These are phyloP conservation scores for Metschnikowia orientalis DNA, from an alignment of 805 yeast species.

Conservation along the genomic window DNA sequence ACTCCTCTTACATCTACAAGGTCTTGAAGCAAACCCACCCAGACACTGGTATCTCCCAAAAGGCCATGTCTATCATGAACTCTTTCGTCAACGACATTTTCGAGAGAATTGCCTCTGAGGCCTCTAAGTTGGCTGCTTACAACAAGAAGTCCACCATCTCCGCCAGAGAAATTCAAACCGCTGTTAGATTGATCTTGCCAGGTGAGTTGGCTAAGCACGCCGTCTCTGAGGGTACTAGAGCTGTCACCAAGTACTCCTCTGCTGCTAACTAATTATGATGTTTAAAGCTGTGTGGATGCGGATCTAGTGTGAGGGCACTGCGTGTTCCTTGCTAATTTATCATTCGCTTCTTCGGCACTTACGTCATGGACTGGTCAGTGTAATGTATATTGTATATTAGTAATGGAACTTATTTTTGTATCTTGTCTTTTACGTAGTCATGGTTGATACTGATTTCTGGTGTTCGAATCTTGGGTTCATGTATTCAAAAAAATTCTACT, in stretches of 20 bases:
- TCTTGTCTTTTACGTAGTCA: neutral
- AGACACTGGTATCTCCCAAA: constrained; percentile 37
- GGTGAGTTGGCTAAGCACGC: constrained; percentile 40
- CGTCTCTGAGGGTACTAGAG: constrained; percentile 38
- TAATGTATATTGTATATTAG: constrained; percentile 23
- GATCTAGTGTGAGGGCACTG: constrained; percentile 13
- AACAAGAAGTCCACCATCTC: constrained; percentile 38
- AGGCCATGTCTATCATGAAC: constrained; percentile 39
- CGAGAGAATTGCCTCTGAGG: constrained; percentile 36
- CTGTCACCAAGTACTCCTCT: constrained; percentile 38
- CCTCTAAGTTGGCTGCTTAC: constrained; percentile 38
- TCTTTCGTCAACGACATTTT: constrained; percentile 36
- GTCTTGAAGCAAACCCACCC: constrained; percentile 39
- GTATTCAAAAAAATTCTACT: neutral
- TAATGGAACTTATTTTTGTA: constrained; percentile 21
- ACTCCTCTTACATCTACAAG: constrained; percentile 37
- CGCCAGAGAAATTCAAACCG: constrained; percentile 37
- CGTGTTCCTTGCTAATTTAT: constrained; percentile 14
- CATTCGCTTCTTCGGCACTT: constrained; percentile 16
- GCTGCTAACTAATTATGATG: constrained; percentile 29
- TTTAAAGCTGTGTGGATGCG: constrained; percentile 14
- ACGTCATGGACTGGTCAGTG: constrained; percentile 18
- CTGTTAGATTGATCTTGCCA: constrained; percentile 37
- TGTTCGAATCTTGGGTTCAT: neutral
- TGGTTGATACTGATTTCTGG: neutral